Evolutionary conservation across 208 protist species (phyloP), one percentile per base, ranked within the genome.

Genomic region (Wallacemonas sp.): DNA sequence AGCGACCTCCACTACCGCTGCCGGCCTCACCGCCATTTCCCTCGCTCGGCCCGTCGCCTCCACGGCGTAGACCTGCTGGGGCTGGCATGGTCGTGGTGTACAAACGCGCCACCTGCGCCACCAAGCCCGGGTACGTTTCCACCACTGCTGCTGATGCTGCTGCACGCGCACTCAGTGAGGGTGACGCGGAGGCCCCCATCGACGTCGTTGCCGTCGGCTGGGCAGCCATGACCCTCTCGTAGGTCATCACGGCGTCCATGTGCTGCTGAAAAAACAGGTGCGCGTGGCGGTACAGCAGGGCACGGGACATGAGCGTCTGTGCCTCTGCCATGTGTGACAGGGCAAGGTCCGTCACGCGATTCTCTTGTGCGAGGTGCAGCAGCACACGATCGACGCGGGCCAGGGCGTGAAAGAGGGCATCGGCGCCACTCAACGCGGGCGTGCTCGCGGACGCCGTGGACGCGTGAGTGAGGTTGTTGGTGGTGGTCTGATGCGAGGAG

Each of bases 231-330:
- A 25, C 36, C 33, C 28, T 54, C 16, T 67, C 50, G 38, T 67
- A 45, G 31, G 46, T 31, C 36, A 67, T 46, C 36, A 57, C 62
- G 26, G 45, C 10, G 28, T 52, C 45, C 41, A 54, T 38, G 28
- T 54, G 44, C 39, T 65, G 38, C 61, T 65, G 39, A 42, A 65
- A 49, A 28, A 50, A 42, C 3, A 54, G 61, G 25, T 65, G 44
- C 25, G 42, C 57, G 23, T 57, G 55, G n/a, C 31, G 45, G 48
- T 61, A 61, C 0, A 74, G 16, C 36, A 57, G n/a, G 3, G 69
- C 69, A 4, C 59, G 59, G 29, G 55, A 61, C 36, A 68, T 52
- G 14, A 74, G 48, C 7, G 59, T 61, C 42, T 76, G 63, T 41
- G 63, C 70, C 38, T 70, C 70, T 10, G 42, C 50, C 18, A 59